phyloP scores from a whole-genome alignment of 257 asterid genomes.

The Solanum arcanum region DNA sequence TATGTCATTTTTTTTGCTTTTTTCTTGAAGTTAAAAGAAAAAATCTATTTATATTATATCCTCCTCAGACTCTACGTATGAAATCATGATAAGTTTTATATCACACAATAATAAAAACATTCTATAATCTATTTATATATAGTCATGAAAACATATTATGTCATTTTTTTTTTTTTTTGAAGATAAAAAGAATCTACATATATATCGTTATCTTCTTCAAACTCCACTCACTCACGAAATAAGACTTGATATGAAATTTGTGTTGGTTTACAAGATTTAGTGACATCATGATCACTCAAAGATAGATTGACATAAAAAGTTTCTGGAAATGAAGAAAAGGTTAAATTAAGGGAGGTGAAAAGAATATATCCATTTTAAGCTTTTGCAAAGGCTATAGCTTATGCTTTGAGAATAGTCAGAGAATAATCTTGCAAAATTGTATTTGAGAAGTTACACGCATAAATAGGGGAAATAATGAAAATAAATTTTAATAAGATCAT shows the following conservation, averaged over 20 bases:
- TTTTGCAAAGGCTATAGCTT: background rate
- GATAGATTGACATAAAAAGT: background rate
- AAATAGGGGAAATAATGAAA: background rate
- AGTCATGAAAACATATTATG: background rate
- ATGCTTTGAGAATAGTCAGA: slow-evolving; percentile 3
- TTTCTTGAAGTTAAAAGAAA: background rate
- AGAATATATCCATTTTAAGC: background rate
- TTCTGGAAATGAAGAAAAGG: background rate
- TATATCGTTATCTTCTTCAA: background rate
- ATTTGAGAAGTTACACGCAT: slow-evolving; percentile 4
- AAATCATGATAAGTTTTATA: background rate
- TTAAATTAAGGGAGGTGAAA: background rate
- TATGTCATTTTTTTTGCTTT: background rate
- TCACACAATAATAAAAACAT: background rate
- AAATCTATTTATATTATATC: too few species aligned
- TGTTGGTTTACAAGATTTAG: background rate
- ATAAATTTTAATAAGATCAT: background rate
- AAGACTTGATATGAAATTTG: background rate
- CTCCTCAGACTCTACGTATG: background rate
- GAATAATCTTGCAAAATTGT: slow-evolving; percentile 1
- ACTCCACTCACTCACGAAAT: background rate
- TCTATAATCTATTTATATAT: background rate
- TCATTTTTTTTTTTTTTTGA: background rate
- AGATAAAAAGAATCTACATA: too few species aligned
- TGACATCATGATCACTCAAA: background rate